These are phyloP conservation scores for Funneliformis geosporum DNA, from an alignment of 192 early-diverging fungal genomes.

Conservation along the genomic window DNA sequence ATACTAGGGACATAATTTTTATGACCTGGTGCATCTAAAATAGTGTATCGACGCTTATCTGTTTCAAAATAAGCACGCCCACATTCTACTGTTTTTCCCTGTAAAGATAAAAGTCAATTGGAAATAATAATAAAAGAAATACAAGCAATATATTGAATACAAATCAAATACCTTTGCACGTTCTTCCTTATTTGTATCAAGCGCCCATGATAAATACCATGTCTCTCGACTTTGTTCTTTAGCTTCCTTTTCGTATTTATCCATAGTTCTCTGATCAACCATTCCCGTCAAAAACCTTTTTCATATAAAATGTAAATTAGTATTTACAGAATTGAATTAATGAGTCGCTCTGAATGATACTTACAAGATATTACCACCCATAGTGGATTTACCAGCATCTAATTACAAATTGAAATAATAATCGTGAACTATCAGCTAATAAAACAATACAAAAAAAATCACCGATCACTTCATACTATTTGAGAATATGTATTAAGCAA, in stretches of 20 bases:
- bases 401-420: slow-evolving; percentile 19
- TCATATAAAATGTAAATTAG: slow-evolving; percentile 1
- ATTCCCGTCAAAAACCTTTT: slow-evolving; percentile 86
- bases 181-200: slow-evolving; percentile 97
- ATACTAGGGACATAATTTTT: slow-evolving; percentile 98
- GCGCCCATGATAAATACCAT: slow-evolving; percentile 98
- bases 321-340: neutral
- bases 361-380: slow-evolving; percentile 96
- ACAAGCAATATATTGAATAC: neutral
- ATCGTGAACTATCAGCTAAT: slow-evolving; percentile 1
- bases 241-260: slow-evolving; percentile 99
- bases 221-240: slow-evolving; percentile 96
- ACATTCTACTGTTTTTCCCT: slow-evolving; percentile 98
- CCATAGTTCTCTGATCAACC: slow-evolving; percentile 99
- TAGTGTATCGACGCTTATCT: slow-evolving; percentile 90
- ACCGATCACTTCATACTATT: neutral
- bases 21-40: slow-evolving; percentile 98
- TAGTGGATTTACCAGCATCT: slow-evolving; percentile 96
- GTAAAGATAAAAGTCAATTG: neutral
- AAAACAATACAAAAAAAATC: neutral
- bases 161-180: slow-evolving; percentile 73
- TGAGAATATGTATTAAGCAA: neutral
- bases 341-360: slow-evolving; percentile 31
- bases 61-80: slow-evolving; percentile 99
- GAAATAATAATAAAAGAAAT: neutral